Base-by-base conservation (phyloP, 2,329 filamentous ascomycete genomes). In the Juglanconis juglandina region DNA sequence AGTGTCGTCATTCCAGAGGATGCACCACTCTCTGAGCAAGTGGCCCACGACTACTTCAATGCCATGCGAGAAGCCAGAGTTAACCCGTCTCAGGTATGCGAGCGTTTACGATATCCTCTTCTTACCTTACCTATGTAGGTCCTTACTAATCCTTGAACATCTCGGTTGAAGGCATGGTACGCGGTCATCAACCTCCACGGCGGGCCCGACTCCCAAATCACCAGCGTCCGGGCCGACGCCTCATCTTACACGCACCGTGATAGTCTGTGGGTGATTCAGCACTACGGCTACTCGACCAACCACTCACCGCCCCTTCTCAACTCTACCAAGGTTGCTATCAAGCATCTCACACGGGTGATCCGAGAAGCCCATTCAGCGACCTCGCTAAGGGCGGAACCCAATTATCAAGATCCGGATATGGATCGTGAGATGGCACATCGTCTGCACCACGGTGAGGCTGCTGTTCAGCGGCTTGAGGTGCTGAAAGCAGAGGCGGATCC, bases 261-360 rank as follows among this genome's bases (percentile, higher is more conserved):
- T 58, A 76, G 75, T 65, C 74, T 83, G 58, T 73, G 81, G 46
- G 79, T 83, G 61, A 76, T 79, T 10, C 76, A 81, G 59, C 77
- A 81, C 56, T 76, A 78, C 57, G 79, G 65, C 30, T 69, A 52
- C 50, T 50, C 58, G n/a, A 35, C 30, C 5, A 50, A 55, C 35
- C 58, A 59, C 42, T 32, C 56, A 1, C 47, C 58, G 8, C 58
- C 58, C 33, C 41, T 59, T 33, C 52, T 59, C 17, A 51, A 59
- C 13, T 59, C 51, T 17, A 59, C 58, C 33, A 59, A 51, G 7
- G 17, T 30, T 7, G 46, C 11, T 11, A 46, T 56, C 11, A 47
- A 37, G 14, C 8, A 39, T 34, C 52, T 59, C 6, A 59, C 58
- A 44, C 42, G n/a, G 17, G 32, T 48, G 9, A 33, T 55, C 41